A percentile compares a stretch with the other conserved stretches of the same genome.
Evolutionary conservation across 1,139 yeast species (phyloP).

Genomic region (Geotrichum carabidarum): DNA sequence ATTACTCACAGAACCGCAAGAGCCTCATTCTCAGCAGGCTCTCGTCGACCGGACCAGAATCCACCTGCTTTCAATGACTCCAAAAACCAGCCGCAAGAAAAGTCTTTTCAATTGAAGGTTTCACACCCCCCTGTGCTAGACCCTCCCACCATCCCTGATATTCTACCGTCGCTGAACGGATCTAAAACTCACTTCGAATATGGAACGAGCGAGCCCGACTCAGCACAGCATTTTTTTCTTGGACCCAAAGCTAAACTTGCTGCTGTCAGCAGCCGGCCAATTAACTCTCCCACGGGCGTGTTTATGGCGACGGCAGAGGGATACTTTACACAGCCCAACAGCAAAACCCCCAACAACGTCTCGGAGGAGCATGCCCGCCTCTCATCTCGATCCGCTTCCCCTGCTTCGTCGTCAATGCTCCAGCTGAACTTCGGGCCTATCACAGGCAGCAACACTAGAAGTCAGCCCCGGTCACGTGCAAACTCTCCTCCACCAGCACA

Average conservation of each 20-base stretch:
- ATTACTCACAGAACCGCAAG: slow-evolving; percentile 2
- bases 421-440: slow-evolving; percentile 2
- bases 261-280: not conserved
- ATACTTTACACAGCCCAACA: not conserved
- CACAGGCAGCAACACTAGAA: not conserved
- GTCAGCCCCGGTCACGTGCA: slow-evolving; percentile 27
- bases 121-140: not conserved
- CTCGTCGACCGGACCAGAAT: not conserved
- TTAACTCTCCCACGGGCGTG: slow-evolving; percentile 4
- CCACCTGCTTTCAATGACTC: not conserved
- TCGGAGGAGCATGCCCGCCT: not conserved
- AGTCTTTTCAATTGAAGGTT: too few species aligned
- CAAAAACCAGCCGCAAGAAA: not conserved
- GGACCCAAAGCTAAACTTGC: slow-evolving; percentile 12
- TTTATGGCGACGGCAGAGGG: slow-evolving; percentile 10
- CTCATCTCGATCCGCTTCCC: slow-evolving; percentile 10
- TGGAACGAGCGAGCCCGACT: slow-evolving; percentile 1
- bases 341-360: not conserved
- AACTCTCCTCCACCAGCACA: slow-evolving; percentile 25
- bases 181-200: not conserved
- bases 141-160: slow-evolving; percentile 8
- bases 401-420: slow-evolving; percentile 9
- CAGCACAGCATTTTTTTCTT: slow-evolving; percentile 18
- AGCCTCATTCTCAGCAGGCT: not conserved
- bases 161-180: slow-evolving; percentile 24